Base-by-base conservation (phyloP, 306 rosid species). In the Castanospermum australe region DNA sequence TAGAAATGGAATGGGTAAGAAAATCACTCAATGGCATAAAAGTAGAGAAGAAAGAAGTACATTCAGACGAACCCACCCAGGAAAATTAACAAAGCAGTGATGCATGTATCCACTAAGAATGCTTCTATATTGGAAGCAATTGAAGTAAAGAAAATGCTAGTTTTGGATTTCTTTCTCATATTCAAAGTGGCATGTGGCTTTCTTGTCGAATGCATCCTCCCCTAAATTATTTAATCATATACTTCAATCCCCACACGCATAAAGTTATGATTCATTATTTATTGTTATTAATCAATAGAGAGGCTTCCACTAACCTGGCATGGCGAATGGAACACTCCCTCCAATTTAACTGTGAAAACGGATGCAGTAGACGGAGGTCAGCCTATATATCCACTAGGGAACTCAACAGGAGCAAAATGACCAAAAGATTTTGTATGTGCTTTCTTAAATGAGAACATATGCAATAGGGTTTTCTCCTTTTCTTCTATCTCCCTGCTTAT, bases 121-220 rank as follows among this genome's bases (percentile, higher is more conserved):
- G 47, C 32, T 66, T 45, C 55, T 51, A 4, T 11, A 48, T 28
- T 42, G 56, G 47, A 24, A 35, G 38, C 61, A 35, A 59, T 71
- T 47, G 41, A n/a, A 5, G 9, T 4, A 14, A 66, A 50, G 36
- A 57, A 67, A n/a, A 51, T 59, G 25, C 64, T 30, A 11, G 3
- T 12, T 45, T 21, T 9, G 25, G n/a, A 12, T 21, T 20, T 17
- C 62, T 8, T 13, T 6, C 8, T 13, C 54, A 61, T 82, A 39
- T 64, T 76, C 38, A 63, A 71, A 70, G 61, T 33, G 54, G 69
- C 70, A 3, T 77, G 83, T 73, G 84, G 80, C 60, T 72, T 77
- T 72, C 79, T 62, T 78, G 86, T 78, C 85, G 56, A 69, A 63
- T 79, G 66, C 85, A 81, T 76, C 70, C 73, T 77, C 54, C 44